Percentiles rank a stretch among this genome's conserved stretches.
Conservation (phyloP, 306 rosid species). For the Cicer pinnatifidum region DNA sequence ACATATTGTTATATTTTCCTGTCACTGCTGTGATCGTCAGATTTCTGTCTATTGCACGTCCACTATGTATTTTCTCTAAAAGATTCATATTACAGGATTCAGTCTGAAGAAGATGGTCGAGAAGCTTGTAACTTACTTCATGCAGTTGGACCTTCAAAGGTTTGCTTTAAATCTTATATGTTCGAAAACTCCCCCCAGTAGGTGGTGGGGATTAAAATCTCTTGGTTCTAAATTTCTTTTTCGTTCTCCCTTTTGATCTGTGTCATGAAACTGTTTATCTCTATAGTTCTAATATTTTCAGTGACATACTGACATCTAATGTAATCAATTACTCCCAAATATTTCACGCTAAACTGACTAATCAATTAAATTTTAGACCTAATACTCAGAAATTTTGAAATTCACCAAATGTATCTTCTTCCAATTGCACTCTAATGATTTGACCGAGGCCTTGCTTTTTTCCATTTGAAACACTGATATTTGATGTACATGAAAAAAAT, state of each 20-base stretch:
- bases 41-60: slow-evolving; percentile 13
- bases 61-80: slow-evolving; percentile 31
- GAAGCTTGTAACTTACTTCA: slow-evolving; percentile 83
- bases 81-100: slow-evolving; percentile 60
- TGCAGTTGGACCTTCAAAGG: slow-evolving; percentile 82
- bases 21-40: not conserved
- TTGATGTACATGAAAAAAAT: not conserved
- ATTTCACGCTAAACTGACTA: slow-evolving; percentile 4
- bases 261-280: slow-evolving; percentile 3
- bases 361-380: not conserved
- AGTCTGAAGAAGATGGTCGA: slow-evolving; percentile 76
- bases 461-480: not conserved
- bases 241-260: not conserved
- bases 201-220: not conserved
- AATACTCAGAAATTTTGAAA: slow-evolving; percentile 9
- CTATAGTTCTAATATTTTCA: not conserved
- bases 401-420: not conserved
- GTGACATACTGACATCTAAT: not conserved
- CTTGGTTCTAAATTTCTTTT: not conserved
- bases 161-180: slow-evolving; percentile 40
- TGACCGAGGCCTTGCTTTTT: not conserved
- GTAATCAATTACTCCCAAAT: not conserved
- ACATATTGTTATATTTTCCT: slow-evolving; percentile 5
- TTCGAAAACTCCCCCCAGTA: not conserved
- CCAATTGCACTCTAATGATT: not conserved